Evolutionary conservation across 495 filamentous ascomycete genomes (phyloP).

Genomic region (Penicillium waksmanii): DNA sequence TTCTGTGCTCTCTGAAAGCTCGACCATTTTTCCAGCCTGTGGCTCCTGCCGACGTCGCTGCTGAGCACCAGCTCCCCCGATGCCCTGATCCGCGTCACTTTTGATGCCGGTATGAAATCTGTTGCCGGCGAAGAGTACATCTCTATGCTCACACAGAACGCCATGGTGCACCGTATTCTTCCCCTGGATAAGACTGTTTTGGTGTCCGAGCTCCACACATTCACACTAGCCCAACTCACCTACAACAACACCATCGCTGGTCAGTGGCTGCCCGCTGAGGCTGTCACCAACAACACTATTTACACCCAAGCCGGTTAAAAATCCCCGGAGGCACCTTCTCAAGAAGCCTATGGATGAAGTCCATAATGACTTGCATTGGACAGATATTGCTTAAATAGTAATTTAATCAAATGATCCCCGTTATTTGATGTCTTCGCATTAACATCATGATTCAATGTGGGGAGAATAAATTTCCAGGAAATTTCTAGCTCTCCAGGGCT

Average conservation of each 20-base stretch:
- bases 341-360: too few species aligned
- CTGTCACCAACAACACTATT: conserved; percentile 10
- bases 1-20: too few species aligned
- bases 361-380: too few species aligned
- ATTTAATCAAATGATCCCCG: too few species aligned
- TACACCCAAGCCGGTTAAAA: conserved; percentile 16
- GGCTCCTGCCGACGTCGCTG: conserved; percentile 29
- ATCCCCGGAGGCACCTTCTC: too few species aligned
- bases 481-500: too few species aligned
- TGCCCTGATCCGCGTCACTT: conserved; percentile 27
- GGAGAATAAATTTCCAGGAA: too few species aligned
- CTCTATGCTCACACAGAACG: conserved; percentile 21
- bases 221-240: conserved; percentile 20
- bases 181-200: conserved; percentile 15
- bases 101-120: conserved; percentile 11
- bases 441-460: too few species aligned
- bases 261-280: conserved; percentile 19
- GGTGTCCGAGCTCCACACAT: conserved; percentile 20
- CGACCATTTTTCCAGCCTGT: conserved; percentile 6
- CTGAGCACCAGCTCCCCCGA: conserved; percentile 29
- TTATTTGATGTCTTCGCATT: too few species aligned
- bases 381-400: too few species aligned
- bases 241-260: conserved; percentile 23
- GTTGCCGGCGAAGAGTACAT: conserved; percentile 20
- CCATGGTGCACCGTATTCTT: conserved; percentile 19